Evolutionary conservation across 2,329 filamentous ascomycete species (phyloP), one percentile per base, ranked within the genome.

Genomic region (Mariannaea sp.): DNA sequence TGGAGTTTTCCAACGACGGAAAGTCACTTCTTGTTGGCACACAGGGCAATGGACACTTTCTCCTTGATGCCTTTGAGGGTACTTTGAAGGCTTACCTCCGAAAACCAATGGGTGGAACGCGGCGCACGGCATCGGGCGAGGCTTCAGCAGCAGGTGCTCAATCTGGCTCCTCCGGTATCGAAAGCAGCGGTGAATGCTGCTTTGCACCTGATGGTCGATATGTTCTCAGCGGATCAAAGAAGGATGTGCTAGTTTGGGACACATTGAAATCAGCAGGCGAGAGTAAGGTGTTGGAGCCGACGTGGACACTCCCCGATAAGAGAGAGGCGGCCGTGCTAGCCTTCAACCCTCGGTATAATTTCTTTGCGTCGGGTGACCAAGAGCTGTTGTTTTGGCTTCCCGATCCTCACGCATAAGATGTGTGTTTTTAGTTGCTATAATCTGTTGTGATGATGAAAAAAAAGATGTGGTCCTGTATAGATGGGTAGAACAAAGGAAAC

Each of bases 1-100:
- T 99, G 35, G 92, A 96, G 65, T 97, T 99, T 70, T 94, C 90
- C 53, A 99, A 99, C 66, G 94, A 99, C 66, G 94, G 94, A 14
- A 96, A 96, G 68, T 84, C 84, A 55, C 74, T 99, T 41, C 80
- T 99, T 5, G 72, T 99, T 14, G 90, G 89, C 12, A 97, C 93
- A 2, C 90, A 87, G 42, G 90, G 89, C 6, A 81, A 81, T 45
- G 91, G 92, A 0, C 94, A 99, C 71, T 96, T 94, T 67, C 76
- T 99, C 2, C 78, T 99, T n/a, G 94, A 99, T 69, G 90, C 93
- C 1, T 97, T 97, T 69, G 86, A 90, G 35, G 94, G 93, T 32
- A 81, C 80, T 6, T 72, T 97, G 17, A 90, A 87, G 66, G 87
- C 89, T 8, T 92, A 89, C 69, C 79, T 92, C 51, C 83, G 66